Evolutionary conservation across 2,329 filamentous ascomycete genomes (phyloP).

Genomic region (Diplodia scrobiculata): DNA sequence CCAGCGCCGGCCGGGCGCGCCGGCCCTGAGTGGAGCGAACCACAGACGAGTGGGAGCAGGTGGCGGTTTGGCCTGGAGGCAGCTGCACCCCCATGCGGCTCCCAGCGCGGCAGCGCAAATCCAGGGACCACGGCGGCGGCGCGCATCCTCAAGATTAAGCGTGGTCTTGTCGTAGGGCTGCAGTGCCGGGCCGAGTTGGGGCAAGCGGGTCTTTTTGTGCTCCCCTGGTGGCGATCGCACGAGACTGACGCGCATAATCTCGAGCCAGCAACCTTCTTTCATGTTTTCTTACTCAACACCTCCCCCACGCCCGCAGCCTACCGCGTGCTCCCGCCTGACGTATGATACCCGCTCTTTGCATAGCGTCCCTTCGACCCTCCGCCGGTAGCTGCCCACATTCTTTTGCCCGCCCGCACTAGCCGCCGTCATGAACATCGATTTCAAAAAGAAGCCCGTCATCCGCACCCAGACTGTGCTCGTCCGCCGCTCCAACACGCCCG

Average conservation of each 20-base stretch:
- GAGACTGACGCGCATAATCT: slow-evolving; percentile 26
- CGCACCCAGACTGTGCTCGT: slow-evolving; percentile 28
- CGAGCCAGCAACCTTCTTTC: slow-evolving; percentile 22
- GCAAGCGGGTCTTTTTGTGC: slow-evolving; percentile 23
- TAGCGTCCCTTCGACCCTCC: slow-evolving; percentile 12
- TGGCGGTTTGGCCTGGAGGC: not conserved
- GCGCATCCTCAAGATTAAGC: slow-evolving; percentile 4
- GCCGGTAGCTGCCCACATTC: slow-evolving; percentile 18
- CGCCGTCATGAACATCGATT: slow-evolving; percentile 28
- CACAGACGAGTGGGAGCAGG: not conserved
- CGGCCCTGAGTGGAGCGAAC: not conserved
- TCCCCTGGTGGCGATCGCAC: slow-evolving; percentile 27
- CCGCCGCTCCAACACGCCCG: slow-evolving; percentile 19
- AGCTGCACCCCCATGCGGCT: not conserved
- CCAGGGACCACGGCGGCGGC: slow-evolving; percentile 15
- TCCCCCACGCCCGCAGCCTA: slow-evolving; percentile 3
- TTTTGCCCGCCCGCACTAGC: slow-evolving; percentile 11
- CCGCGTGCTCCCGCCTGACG: slow-evolving; percentile 18
- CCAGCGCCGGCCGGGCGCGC: slow-evolving; percentile 6
- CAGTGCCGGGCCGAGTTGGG: slow-evolving; percentile 16
- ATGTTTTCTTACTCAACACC: slow-evolving; percentile 22
- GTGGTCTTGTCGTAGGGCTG: slow-evolving; percentile 23
- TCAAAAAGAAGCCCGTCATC: slow-evolving; percentile 28
- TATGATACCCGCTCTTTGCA: slow-evolving; percentile 26
- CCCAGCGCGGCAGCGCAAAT: slow-evolving; percentile 17